Percentiles rank a stretch among this genome's conserved stretches.
phyloP scores from a whole-genome alignment of 2,329 filamentous ascomycete species.

The Diplocarpon mali region DNA sequence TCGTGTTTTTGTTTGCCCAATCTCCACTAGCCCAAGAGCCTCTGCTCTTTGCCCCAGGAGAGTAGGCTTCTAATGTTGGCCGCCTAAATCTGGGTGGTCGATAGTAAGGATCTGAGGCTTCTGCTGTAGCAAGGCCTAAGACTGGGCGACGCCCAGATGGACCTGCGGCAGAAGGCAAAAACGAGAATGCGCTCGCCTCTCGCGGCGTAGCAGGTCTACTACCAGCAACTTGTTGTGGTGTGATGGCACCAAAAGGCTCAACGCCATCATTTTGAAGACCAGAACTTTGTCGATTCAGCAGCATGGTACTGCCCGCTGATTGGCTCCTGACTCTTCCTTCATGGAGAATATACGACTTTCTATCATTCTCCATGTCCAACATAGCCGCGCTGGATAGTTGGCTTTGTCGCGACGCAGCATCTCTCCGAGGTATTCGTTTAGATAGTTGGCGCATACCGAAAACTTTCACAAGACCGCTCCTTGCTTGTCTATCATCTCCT shows the following conservation, averaged over 20 bases:
- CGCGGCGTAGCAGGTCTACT: slow-evolving; percentile 61
- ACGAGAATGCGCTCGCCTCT: slow-evolving; percentile 62
- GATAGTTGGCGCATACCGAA: slow-evolving; percentile 87
- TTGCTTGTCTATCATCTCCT: slow-evolving; percentile 58
- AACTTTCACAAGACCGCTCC: slow-evolving; percentile 79
- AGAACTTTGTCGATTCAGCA: slow-evolving; percentile 44
- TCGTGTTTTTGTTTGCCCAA: slow-evolving; percentile 31
- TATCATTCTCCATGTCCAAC: slow-evolving; percentile 56
- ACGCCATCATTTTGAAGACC: slow-evolving; percentile 41
- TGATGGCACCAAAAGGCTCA: slow-evolving; percentile 31
- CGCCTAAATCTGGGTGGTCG: slow-evolving; percentile 66
- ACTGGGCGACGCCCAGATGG: slow-evolving; percentile 28
- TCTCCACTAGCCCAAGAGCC: slow-evolving; percentile 36
- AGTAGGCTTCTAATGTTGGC: slow-evolving; percentile 44
- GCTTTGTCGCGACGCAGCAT: slow-evolving; percentile 60
- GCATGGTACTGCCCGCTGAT: slow-evolving; percentile 48
- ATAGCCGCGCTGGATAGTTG: slow-evolving; percentile 76
- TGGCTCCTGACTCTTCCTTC: slow-evolving; percentile 47
- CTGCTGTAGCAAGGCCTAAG: slow-evolving; percentile 36
- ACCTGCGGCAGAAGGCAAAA: slow-evolving; percentile 39
- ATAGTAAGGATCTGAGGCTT: slow-evolving; percentile 71
- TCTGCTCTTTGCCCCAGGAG: slow-evolving; percentile 32
- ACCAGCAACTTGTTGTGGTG: slow-evolving; percentile 31
- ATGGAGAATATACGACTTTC: slow-evolving; percentile 45
- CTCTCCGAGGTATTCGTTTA: slow-evolving; percentile 54